A percentile compares a stretch with the other conserved stretches of the same genome.
These are phyloP conservation scores for Tuber aestivum DNA, from an alignment of 495 filamentous ascomycete species.

Conservation along the genomic window DNA sequence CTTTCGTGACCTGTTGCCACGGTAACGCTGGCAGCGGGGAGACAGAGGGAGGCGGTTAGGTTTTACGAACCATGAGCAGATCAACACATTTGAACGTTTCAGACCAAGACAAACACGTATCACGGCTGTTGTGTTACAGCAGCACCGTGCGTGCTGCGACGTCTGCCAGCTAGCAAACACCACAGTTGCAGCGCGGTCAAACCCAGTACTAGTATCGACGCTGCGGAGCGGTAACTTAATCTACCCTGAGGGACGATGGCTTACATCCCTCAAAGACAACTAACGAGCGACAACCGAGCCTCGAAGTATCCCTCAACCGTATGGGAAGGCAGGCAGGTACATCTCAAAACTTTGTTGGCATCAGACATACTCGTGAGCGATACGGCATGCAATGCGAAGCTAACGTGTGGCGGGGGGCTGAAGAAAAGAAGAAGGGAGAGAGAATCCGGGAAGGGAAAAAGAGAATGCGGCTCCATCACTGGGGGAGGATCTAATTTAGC, in stretches of 20 bases:
- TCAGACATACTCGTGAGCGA: neutral
- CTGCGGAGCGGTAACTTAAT: neutral
- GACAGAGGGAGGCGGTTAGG: neutral
- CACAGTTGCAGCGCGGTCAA: neutral
- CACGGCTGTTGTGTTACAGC: neutral
- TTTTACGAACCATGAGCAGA: neutral
- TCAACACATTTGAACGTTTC: slow-evolving; percentile 5
- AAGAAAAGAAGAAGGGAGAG: neutral
- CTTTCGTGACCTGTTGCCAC: neutral
- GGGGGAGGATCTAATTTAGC: neutral
- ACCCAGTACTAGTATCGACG: neutral
- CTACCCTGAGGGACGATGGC: neutral
- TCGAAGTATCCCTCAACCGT: neutral
- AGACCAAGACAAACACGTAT: slow-evolving; percentile 1
- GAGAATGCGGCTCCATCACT: neutral
- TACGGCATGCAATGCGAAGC: neutral
- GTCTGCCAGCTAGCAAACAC: neutral
- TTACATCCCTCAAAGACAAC: neutral
- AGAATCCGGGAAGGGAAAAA: neutral
- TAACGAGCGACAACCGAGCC: neutral
- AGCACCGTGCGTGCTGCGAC: neutral
- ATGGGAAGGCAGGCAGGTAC: neutral
- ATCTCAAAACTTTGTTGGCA: neutral
- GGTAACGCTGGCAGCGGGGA: neutral
- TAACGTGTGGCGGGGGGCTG: neutral